Evolutionary conservation across 73 alveolate species (phyloP).

Genomic region (Diophrys sp.): DNA sequence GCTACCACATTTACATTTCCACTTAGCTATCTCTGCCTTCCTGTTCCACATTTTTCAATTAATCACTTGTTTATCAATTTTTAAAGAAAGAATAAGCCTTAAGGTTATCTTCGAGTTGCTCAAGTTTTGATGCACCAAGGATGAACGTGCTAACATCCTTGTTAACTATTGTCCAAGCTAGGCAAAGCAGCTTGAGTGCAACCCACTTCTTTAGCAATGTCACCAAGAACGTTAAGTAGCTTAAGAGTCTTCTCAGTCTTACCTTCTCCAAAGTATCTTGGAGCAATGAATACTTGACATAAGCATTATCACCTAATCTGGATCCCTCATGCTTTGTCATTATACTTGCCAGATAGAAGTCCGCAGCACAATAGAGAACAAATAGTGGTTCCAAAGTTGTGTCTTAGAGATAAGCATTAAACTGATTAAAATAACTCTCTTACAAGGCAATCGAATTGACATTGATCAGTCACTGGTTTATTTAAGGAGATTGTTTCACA

Average conservation of each 20-base stretch:
- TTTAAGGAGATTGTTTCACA: too few species aligned
- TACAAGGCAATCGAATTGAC: too few species aligned
- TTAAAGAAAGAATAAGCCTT: too few species aligned
- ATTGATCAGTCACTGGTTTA: too few species aligned
- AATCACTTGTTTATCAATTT: too few species aligned
- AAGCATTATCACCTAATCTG: constrained; percentile 20
- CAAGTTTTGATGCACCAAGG: constrained; percentile 73
- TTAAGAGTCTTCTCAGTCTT: constrained; percentile 10
- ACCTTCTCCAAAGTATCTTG: not conserved
- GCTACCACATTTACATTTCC: too few species aligned
- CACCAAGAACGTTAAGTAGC: constrained; percentile 36
- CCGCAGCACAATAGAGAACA: constrained; percentile 86
- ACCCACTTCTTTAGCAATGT: constrained; percentile 62
- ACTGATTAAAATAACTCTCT: too few species aligned
- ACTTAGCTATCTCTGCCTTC: too few species aligned
- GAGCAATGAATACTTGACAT: constrained; percentile 25
- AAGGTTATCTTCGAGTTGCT: constrained; percentile 78
- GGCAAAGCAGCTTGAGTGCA: constrained; percentile 73
- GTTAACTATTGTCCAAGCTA: constrained; percentile 83
- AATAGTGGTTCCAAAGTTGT: constrained; percentile 30
- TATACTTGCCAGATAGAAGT: constrained; percentile 89
- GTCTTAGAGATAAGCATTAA: too few species aligned
- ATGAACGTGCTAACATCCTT: constrained; percentile 83
- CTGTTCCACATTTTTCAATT: too few species aligned
- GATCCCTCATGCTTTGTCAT: constrained; percentile 53